phyloP scores from a whole-genome alignment of 225 moss, liverwort and hornwort genomes.

The Anthoceros angustus region DNA sequence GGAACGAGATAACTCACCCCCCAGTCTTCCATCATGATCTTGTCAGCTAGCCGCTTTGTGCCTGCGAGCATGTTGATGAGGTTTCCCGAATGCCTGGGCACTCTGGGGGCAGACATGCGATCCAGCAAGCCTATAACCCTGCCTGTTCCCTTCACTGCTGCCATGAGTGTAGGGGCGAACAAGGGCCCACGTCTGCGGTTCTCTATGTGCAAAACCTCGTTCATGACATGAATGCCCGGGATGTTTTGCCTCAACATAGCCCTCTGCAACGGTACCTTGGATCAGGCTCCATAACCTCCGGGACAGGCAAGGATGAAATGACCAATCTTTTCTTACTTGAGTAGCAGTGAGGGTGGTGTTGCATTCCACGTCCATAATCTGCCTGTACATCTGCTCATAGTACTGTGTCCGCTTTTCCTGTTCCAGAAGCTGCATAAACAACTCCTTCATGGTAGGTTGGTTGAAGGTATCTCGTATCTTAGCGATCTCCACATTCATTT shows the following conservation, averaged over 20 bases:
- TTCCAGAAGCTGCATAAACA: conserved; percentile 1
- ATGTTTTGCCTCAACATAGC: conserved; percentile 2
- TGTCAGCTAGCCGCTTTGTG: not conserved
- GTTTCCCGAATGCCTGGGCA: conserved; percentile 1
- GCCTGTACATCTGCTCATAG: conserved; percentile 2
- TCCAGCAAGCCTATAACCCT: not conserved
- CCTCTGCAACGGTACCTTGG: not conserved
- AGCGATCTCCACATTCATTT: not conserved
- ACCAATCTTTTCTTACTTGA: not conserved
- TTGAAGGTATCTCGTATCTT: not conserved
- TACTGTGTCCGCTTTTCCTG: conserved; percentile 2
- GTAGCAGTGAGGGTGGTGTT: not conserved
- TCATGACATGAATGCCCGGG: not conserved
- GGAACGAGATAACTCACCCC: not conserved
- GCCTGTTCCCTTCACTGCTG: not conserved
- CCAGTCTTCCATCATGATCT: not conserved
- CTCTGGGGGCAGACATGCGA: not conserved
- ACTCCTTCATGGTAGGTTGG: not conserved
- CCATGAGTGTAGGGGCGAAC: conserved; percentile 2
- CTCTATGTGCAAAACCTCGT: not conserved
- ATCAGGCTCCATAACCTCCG: not conserved
- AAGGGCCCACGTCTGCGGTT: not conserved
- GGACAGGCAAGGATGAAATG: not conserved
- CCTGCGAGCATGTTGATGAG: not conserved
- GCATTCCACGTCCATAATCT: not conserved